A percentile compares a stretch with the other conserved stretches of the same genome.
These are phyloP conservation scores for Fagopyrum tataricum DNA, from an alignment of 148 eudicot species.

Conservation along the genomic window DNA sequence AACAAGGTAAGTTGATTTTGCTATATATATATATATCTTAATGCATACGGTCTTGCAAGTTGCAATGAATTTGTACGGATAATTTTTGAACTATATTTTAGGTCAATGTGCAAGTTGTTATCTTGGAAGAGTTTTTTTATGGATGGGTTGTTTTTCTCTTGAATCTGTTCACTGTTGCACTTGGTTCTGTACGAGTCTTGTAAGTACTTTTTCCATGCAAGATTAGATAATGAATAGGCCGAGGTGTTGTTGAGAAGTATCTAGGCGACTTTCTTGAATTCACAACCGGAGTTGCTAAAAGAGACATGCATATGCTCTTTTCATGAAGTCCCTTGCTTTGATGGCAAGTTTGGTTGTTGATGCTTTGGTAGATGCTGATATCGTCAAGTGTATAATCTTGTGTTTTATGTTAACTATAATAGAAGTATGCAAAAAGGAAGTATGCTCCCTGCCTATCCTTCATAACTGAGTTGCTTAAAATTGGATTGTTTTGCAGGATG, in stretches of 20 bases:
- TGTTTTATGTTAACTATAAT: neutral
- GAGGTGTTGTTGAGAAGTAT: too few relatives aligned
- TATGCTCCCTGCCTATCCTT: neutral
- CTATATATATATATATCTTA: neutral
- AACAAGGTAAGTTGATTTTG: constrained; percentile 34
- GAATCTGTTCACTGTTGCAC: too few relatives aligned
- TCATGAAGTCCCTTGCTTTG: neutral
- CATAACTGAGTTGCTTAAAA: neutral
- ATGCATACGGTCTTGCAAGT: neutral
- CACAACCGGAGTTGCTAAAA: too few relatives aligned
- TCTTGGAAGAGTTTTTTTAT: neutral
- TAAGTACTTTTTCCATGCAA: neutral
- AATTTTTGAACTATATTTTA: neutral
- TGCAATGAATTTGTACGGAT: neutral
- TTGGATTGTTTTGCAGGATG: constrained; percentile 25
- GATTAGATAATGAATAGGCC: neutral
- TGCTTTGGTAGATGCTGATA: neutral
- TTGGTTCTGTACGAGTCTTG: neutral
- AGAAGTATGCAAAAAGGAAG: too few relatives aligned
- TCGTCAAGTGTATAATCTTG: neutral
- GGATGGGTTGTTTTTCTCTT: neutral
- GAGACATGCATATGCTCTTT: too few relatives aligned
- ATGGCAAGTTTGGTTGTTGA: neutral
- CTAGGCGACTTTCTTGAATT: too few relatives aligned
- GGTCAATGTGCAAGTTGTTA: too few relatives aligned